These are phyloP conservation scores for Teratosphaeria pseudoeucalypti DNA, from an alignment of 2,329 filamentous ascomycete species.

Conservation along the genomic window DNA sequence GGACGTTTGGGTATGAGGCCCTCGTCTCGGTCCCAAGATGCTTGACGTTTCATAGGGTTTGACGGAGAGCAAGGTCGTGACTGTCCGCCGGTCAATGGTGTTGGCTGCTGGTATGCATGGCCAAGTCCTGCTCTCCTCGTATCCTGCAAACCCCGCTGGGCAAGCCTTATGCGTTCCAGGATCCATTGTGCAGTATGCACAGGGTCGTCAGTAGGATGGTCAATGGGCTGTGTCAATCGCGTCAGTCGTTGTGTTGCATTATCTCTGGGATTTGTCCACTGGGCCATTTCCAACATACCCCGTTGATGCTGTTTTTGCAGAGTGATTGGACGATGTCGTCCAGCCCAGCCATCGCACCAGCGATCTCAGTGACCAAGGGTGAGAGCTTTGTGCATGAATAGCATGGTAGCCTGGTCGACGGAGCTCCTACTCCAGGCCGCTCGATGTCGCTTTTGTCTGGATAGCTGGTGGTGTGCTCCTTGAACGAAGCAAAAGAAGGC, in stretches of 20 bases:
- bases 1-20: conserved; percentile 9
- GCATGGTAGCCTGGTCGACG: conserved; percentile 13
- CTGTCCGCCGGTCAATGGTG: background rate
- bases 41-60: conserved; percentile 11
- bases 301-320: conserved; percentile 5
- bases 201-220: conserved; percentile 9
- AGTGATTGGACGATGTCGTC: conserved; percentile 12
- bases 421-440: conserved; percentile 10
- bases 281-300: conserved; percentile 3
- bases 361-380: conserved; percentile 15
- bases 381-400: conserved; percentile 13
- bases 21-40: conserved; percentile 12
- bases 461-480: conserved; percentile 10
- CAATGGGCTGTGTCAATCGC: conserved; percentile 5
- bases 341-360: conserved; percentile 14
- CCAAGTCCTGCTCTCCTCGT: conserved; percentile 1
- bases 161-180: conserved; percentile 10
- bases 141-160: conserved; percentile 12
- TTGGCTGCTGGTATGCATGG: conserved; percentile 1
- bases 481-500: conserved; percentile 18
- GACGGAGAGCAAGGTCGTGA: conserved; percentile 7
- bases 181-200: conserved; percentile 17
- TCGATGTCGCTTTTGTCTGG: conserved; percentile 9
- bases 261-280: background rate
- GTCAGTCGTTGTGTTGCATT: background rate